Evolutionary conservation across 108 stramenopile genomes (phyloP), one percentile per base, ranked within the genome.

Genomic region (Skeletonema grethae): DNA sequence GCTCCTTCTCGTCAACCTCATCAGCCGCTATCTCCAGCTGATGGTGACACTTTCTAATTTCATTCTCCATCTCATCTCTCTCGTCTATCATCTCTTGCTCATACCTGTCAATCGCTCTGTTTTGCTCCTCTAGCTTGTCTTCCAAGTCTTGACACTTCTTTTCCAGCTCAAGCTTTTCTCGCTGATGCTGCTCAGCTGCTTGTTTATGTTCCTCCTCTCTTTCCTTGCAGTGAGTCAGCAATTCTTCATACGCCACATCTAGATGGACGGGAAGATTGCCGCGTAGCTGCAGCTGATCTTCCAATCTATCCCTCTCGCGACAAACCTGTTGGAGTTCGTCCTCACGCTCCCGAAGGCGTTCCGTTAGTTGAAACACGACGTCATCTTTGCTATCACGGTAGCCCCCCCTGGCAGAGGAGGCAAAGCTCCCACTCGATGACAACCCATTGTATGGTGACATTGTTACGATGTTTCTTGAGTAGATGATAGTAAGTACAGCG

Each of bases 261-360:
- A 77, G 57, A 43, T 77, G 32, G 36, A 71, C 20, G 16, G 35
- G 63, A 24, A 65, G 38, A 13, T 67, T 79, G 46, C 66, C 38
- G 1, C 50, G 61, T 18, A 45, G 36, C 13, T 31, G 11, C 0
- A 79, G 78, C n/a, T 72, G 50, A 18, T 72, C 50, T 39, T 79
- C 58, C 10, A 79, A 39, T 22, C 61, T 48, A 22, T 57, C 38
- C 43, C 67, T 79, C 24, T 79, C 67, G 3, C 22, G 43, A 15
- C 53, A 36, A 13, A 79, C 66, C 22, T 67, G 16, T 34, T 28
- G 66, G 11, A 79, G 35, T 59, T 79, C 71, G 5, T 57, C 48
- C 10, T 79, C 78, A 29, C 67, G 67, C 34, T 72, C 62, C 32
- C 65, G 59, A 20, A 79, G 65, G 48, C 59, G 71, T 7, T 79